Percentiles rank a stretch among this genome's conserved stretches.
These are phyloP conservation scores for Hypoxylon intermedium DNA, from an alignment of 495 filamentous ascomycete genomes.

Conservation along the genomic window DNA sequence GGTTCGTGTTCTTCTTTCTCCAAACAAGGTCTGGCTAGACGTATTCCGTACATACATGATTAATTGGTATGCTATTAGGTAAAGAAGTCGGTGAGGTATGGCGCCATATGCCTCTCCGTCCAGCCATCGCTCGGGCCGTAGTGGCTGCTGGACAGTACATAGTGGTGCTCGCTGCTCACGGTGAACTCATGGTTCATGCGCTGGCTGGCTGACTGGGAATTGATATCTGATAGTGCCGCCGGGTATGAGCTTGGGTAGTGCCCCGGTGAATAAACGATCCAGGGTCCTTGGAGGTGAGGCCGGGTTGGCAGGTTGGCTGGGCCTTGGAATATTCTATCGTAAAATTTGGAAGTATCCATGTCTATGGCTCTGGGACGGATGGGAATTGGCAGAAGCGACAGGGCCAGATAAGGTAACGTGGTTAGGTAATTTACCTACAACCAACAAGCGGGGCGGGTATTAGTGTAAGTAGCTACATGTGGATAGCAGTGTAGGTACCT, in stretches of 20 bases:
- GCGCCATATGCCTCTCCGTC: neutral
- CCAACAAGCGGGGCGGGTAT: conserved; percentile 8
- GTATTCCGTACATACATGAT: neutral
- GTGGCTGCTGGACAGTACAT: too few relatives aligned
- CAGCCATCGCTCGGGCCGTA: conserved; percentile 12
- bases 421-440: conserved; percentile 28
- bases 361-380: conserved; percentile 36
- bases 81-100: neutral
- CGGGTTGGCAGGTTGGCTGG: neutral
- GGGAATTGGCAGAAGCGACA: conserved; percentile 1
- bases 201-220: too few relatives aligned
- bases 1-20: too few relatives aligned
- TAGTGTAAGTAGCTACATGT: too few relatives aligned
- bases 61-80: too few relatives aligned
- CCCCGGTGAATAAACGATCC: conserved; percentile 12
- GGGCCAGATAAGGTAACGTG: conserved; percentile 17
- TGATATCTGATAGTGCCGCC: conserved; percentile 30
- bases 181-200: conserved; percentile 21
- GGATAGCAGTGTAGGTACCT: too few relatives aligned
- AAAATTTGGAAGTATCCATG: conserved; percentile 35
- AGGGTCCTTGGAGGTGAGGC: conserved; percentile 19
- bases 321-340: conserved; percentile 40
- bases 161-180: too few relatives aligned
- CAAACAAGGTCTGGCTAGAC: neutral
- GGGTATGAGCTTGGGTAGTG: conserved; percentile 11